Conservation (phyloP, 371 early-diverging fungal species). For the Smittium culicis region DNA sequence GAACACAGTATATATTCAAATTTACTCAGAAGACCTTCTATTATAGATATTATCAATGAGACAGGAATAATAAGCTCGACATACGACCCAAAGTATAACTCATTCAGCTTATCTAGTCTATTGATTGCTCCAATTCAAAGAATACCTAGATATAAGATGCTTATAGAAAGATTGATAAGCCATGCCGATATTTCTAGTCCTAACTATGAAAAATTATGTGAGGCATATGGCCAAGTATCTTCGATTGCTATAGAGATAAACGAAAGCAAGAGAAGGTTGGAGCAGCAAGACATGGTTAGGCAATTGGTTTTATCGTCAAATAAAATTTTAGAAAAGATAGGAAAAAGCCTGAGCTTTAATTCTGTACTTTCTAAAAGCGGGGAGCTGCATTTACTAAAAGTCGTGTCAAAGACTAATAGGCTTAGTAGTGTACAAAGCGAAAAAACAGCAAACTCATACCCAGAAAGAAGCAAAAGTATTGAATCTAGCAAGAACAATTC, state of each 20-base stretch:
- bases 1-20: neutral
- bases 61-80: neutral
- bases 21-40: neutral
- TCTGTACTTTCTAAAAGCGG: neutral
- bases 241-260: conserved; percentile 50
- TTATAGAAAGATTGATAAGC: conserved; percentile 49
- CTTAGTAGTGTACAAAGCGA: neutral
- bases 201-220: conserved; percentile 39
- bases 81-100: neutral
- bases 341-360: neutral
- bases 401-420: neutral
- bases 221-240: conserved; percentile 44
- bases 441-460: neutral
- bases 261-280: conserved; percentile 40
- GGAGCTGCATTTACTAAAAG: neutral
- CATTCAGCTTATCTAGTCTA: conserved; percentile 33
- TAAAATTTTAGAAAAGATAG: neutral
- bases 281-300: neutral
- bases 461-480: too few species aligned
- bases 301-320: neutral
- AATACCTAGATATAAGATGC: conserved; percentile 59
- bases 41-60: neutral
- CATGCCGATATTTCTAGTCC: conserved; percentile 44
- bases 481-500: too few species aligned
- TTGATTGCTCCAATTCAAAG: conserved; percentile 70